Base-by-base conservation (phyloP, 495 filamentous ascomycete species). In the Xylaria telfairii region DNA sequence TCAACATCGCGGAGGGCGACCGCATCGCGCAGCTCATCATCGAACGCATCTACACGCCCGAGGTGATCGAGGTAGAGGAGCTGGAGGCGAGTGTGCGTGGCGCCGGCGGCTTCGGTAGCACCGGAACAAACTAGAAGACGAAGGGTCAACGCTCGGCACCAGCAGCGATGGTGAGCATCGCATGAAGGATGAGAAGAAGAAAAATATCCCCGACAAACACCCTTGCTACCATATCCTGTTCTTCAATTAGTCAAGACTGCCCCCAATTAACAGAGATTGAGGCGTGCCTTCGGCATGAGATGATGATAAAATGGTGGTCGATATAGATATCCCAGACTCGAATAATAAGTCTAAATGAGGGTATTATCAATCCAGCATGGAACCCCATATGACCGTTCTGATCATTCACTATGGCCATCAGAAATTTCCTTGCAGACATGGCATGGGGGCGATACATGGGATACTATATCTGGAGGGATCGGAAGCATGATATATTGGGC, bases 61-160 rank as follows among this genome's bases (percentile, higher is more conserved):
- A 97, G 47, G 92, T 98, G 26, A 76, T 90, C 62, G 94, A 96
- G 74, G 96, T 98, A 10, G 86, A 92, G 80, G 88, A 94, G 82
- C 81, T 99, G 70, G 93, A 96, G 77, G 93, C 93, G 87, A 97
- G 93, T 75, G 92, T 95, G 26, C 84, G 96, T 61, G 96, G 96
- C 28, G 93, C 89, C 0, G 95, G 94, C 21, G 96, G 96, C 10
- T 99, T 99, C 76, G 96, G 96, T 41, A 97, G 94, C 75, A 99
- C 96, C 17, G 96, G 95, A 15, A 75, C 67, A 78, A 84, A 71
- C 81, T 87, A 77, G 69, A 65, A 71, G 34, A 2, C 2, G 4
- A 12, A n/a, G 24, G 21, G 6, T 15, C 61, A 17, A 32, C 28
- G 0, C 2, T 53, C 19, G 37, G 26, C 37, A 10, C 15, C 39